These are phyloP conservation scores for Sugiyamaella mastotermitis DNA, from an alignment of 805 yeast species.

Conservation along the genomic window DNA sequence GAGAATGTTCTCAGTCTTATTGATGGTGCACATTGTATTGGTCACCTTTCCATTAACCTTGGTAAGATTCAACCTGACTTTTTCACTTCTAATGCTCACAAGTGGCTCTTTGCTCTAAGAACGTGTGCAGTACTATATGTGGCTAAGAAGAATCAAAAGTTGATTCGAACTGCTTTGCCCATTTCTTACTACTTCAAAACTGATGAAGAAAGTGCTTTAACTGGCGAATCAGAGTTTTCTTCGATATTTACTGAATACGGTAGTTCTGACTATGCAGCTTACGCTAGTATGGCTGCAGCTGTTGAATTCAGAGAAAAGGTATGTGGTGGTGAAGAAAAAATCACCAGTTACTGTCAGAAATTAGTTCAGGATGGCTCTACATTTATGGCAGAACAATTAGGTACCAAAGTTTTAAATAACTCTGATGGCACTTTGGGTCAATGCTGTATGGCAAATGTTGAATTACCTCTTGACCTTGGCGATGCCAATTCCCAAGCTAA, in stretches of 20 bases:
- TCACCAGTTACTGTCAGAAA: slow-evolving; percentile 40
- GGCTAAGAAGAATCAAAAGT: slow-evolving; percentile 42
- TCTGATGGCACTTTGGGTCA: too few species aligned
- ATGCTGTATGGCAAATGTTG: too few species aligned
- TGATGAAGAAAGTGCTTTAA: too few species aligned
- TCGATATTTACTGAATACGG: slow-evolving; percentile 48
- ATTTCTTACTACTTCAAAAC: too few species aligned
- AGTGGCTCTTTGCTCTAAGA: slow-evolving; percentile 58
- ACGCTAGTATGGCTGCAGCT: slow-evolving; percentile 42
- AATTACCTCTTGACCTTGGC: too few species aligned
- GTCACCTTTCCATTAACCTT: slow-evolving; percentile 31
- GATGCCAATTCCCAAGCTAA: too few species aligned
- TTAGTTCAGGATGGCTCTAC: slow-evolving; percentile 42
- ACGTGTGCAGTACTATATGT: slow-evolving; percentile 57
- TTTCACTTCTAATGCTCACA: slow-evolving; percentile 57
- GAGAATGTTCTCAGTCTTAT: slow-evolving; percentile 47
- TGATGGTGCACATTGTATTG: slow-evolving; percentile 72
- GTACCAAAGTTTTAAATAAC: slow-evolving; percentile 34
- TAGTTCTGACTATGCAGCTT: slow-evolving; percentile 42
- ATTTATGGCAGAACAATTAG: slow-evolving; percentile 36
- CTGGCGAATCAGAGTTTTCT: slow-evolving; percentile 13
- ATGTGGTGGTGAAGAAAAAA: slow-evolving; percentile 57
- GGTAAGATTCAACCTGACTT: slow-evolving; percentile 47
- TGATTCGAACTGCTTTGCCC: slow-evolving; percentile 24
- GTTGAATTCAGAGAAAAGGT: slow-evolving; percentile 44